phyloP scores from a whole-genome alignment of 2,329 filamentous ascomycete species.

The Pseudogymnoascus sp. region DNA sequence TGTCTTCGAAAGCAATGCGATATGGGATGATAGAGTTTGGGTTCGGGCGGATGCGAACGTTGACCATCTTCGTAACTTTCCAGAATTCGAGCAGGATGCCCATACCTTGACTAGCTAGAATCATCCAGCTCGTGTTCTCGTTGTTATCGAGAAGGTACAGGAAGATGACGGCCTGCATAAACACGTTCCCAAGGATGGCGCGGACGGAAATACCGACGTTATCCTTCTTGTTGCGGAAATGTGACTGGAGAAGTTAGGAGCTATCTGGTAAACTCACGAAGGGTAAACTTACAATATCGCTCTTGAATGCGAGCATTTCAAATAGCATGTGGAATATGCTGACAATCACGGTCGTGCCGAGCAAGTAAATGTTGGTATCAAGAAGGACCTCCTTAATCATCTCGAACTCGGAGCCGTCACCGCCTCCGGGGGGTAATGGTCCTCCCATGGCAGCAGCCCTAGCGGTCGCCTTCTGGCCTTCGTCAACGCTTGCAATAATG shows the following conservation, averaged over 20 bases:
- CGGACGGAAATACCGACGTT: slow-evolving; percentile 94
- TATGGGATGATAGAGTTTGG: slow-evolving; percentile 70
- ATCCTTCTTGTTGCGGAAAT: slow-evolving; percentile 99
- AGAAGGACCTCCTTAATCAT: slow-evolving; percentile 94
- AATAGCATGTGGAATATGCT: slow-evolving; percentile 89
- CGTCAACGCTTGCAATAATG: slow-evolving; percentile 74
- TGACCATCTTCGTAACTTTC: slow-evolving; percentile 94
- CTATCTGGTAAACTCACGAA: background rate
- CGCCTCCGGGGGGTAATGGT: slow-evolving; percentile 59
- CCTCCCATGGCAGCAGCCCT: slow-evolving; percentile 60
- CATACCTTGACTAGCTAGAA: slow-evolving; percentile 74
- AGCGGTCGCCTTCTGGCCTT: slow-evolving; percentile 76
- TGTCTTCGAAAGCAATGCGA: slow-evolving; percentile 82
- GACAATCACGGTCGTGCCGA: slow-evolving; percentile 76
- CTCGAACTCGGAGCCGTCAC: slow-evolving; percentile 90
- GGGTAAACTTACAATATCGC: slow-evolving; percentile 62
- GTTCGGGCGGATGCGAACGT: slow-evolving; percentile 71
- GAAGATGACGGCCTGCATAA: slow-evolving; percentile 96
- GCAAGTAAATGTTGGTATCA: slow-evolving; percentile 86
- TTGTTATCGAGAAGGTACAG: slow-evolving; percentile 96
- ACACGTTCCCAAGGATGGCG: slow-evolving; percentile 91
- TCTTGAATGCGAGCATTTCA: slow-evolving; percentile 93
- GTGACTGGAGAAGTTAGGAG: slow-evolving; percentile 41
- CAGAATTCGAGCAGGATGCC: slow-evolving; percentile 67
- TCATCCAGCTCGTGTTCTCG: slow-evolving; percentile 98